Evolutionary conservation across 768 basidiomycete genomes (phyloP).

Genomic region (Strobilomyces confusus): DNA sequence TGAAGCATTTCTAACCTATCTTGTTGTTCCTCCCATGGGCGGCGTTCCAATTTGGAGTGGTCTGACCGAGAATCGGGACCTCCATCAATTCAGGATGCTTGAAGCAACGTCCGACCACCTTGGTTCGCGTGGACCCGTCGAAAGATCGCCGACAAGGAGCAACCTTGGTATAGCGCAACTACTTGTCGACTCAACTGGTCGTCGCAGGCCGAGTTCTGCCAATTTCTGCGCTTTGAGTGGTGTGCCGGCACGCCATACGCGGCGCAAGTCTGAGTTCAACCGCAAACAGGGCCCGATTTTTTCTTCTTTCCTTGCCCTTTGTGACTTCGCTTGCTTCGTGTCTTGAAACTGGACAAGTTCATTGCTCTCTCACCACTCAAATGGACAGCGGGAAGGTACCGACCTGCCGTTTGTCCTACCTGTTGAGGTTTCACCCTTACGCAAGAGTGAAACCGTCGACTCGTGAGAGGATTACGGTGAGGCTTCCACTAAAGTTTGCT

Average conservation of each 20-base stretch:
- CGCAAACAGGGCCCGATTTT: constrained; percentile 13
- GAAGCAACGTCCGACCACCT: constrained; percentile 6
- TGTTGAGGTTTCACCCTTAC: not conserved
- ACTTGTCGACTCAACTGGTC: not conserved
- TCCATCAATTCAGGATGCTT: not conserved
- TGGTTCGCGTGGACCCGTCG: not conserved
- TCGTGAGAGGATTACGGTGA: constrained; percentile 14
- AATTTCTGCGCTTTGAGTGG: constrained; percentile 20
- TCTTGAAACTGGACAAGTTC: not conserved
- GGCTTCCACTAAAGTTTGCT: not conserved
- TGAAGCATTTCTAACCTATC: not conserved
- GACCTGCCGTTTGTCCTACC: constrained; percentile 26
- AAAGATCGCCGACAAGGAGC: not conserved
- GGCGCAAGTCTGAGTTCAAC: constrained; percentile 13
- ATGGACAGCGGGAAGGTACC: constrained; percentile 21
- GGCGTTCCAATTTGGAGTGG: constrained; percentile 15
- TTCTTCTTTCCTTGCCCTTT: not conserved
- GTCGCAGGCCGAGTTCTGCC: constrained; percentile 17
- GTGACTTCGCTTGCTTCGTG: not conserved
- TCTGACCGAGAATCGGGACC: not conserved
- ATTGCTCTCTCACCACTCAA: not conserved
- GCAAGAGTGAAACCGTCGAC: no score
- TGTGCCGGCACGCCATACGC: constrained; percentile 20
- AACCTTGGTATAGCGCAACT: not conserved
- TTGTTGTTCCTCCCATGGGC: not conserved